Conservation (phyloP, 306 rosid genomes). For the Trichosanthes cucumerina region DNA sequence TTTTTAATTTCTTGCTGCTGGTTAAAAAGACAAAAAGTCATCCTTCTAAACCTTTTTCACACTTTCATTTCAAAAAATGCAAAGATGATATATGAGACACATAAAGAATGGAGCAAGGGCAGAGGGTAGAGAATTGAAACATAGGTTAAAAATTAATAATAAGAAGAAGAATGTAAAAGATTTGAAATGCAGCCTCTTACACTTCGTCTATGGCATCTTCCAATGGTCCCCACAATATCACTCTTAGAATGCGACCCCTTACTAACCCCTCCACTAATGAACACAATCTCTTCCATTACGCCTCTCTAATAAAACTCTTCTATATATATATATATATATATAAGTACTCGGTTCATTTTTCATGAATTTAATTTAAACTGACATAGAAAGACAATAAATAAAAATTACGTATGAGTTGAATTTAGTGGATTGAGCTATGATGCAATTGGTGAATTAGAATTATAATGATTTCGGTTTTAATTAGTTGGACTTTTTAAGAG, state of each 20-base stretch:
- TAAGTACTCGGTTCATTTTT: background rate
- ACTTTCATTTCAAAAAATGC: background rate
- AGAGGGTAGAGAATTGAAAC: background rate
- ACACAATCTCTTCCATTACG: background rate
- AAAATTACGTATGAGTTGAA: background rate
- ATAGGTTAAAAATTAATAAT: background rate
- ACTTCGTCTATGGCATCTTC: background rate
- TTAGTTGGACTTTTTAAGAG: background rate
- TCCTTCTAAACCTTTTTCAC: background rate
- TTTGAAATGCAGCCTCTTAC: background rate
- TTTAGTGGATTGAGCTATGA: background rate
- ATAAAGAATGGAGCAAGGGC: background rate
- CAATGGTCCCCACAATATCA: slow-evolving; percentile 7
- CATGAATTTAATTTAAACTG: background rate
- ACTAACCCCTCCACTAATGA: slow-evolving; percentile 22
- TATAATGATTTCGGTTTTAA: background rate
- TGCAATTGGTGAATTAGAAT: background rate
- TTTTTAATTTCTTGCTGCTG: background rate
- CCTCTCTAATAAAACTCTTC: background rate
- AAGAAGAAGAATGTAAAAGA: background rate
- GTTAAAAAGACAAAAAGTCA: too few relatives aligned
- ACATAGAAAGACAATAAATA: background rate
- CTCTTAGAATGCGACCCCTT: slow-evolving; percentile 12
- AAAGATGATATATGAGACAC: background rate
- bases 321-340: background rate